Evolutionary conservation across 108 stramenopile genomes (phyloP).

Genomic region (Poteriospumella lacustris): DNA sequence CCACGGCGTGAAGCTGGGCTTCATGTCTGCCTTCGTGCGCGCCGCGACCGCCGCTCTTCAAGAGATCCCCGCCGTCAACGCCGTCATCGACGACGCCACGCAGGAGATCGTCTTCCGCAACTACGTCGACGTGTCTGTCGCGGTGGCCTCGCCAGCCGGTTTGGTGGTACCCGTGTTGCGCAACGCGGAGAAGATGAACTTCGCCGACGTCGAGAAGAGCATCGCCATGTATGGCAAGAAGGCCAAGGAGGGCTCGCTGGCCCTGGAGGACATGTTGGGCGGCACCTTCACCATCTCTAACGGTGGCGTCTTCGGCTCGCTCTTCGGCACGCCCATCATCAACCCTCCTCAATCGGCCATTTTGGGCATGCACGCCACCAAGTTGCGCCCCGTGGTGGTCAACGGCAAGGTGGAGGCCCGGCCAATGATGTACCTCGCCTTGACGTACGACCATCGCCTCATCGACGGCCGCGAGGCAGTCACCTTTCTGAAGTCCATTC

Average conservation of each 20-base stretch:
- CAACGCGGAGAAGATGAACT: conserved; percentile 85
- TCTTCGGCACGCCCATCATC: conserved; percentile 99
- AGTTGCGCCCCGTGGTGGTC: conserved; percentile 88
- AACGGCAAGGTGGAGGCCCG: conserved; percentile 90
- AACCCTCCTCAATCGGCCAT: conserved; percentile 99
- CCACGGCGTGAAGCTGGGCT: conserved; percentile 95
- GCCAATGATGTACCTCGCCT: conserved; percentile 99
- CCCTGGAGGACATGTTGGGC: conserved; percentile 98
- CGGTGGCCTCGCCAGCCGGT: conserved; percentile 88
- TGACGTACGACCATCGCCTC: conserved; percentile 98
- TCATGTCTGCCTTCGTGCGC: conserved; percentile 97
- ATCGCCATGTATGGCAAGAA: conserved; percentile 90
- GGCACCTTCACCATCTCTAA: conserved; percentile 99
- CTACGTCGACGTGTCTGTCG: conserved; percentile 93
- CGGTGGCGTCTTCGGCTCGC: conserved; percentile 97
- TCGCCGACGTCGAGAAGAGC: conserved; percentile 79
- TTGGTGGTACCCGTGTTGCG: conserved; percentile 96
- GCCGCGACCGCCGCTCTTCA: conserved; percentile 80
- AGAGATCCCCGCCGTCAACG: conserved; percentile 95
- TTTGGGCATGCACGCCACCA: conserved; percentile 99
- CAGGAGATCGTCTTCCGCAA: conserved; percentile 97
- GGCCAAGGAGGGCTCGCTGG: conserved; percentile 71
- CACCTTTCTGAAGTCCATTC: conserved; percentile 94
- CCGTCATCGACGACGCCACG: conserved; percentile 88
- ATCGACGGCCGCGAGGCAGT: conserved; percentile 99